Evolutionary conservation across 2,329 filamentous ascomycete genomes (phyloP), one percentile per base, ranked within the genome.

Genomic region (Westerdykella ornata): DNA sequence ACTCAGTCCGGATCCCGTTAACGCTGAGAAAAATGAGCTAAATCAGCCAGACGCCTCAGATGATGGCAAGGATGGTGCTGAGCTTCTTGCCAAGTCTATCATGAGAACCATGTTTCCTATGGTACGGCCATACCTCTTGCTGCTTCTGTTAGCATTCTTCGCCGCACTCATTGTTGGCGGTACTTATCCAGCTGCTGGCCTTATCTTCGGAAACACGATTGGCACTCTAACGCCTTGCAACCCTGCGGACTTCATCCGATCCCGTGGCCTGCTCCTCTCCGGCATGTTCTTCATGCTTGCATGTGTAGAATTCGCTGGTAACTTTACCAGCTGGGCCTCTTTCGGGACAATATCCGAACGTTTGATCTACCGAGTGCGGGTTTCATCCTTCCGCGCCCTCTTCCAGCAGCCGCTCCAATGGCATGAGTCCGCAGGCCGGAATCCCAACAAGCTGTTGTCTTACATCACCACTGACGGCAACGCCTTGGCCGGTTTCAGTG

Each of bases 391-490:
- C 56, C 74, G 79, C 2, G 78, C 81, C 0, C 64, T 86, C 1
- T 74, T 85, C 38, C 71, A 78, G 44, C 82, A 85, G 61, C 78
- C 81, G 46, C 66, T 84, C 36, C 73, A 82, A 44, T 88, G 82
- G 83, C 83, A 87, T 53, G 78, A 85, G 55, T 80, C 80, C 0
- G 72, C 77, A 16, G 74, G 72, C 4, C 74, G 82, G 17, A 81
- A 74, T 1, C 80, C 84, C 0, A 72, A 78, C 0, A 66, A 72
- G 9, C 69, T 88, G 4, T 69, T 87, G 2, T 79, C 78, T 0
- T 76, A 81, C 49, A 82, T 88, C 47, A 87, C 81, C 3, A 78
- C 75, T 34, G 84, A 88, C 53, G 77, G 80, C 1, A 80, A 78
- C 17, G 75, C 81, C 0, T 66, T 88, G 15, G 80, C 78, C 32